Base-by-base conservation (phyloP, 164 flowering plant genomes). In the Hamamelis virginiana region DNA sequence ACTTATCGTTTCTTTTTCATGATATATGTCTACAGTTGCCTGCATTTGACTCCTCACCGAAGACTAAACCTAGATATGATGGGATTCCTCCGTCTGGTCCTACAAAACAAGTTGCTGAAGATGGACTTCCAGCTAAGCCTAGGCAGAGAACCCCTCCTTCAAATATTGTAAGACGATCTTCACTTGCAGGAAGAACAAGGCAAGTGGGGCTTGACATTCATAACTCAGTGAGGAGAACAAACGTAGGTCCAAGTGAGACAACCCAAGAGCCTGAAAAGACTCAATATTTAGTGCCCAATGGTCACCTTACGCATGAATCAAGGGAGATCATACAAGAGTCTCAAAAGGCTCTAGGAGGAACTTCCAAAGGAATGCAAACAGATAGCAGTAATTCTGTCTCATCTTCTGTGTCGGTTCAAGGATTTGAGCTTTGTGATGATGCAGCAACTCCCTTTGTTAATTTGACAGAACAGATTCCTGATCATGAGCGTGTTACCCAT, bases 81-180 rank as follows among this genome's bases (percentile, higher is more conserved):
- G 86, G 81, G 9, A 60, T 80, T 77, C 83, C 89, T 55, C 86
- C 90, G 14, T 59, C 84, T 78, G 86, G 80, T 52, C 81, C 88
- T n/a, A 58, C 63, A 19, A 88, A 81, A 72, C 85, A 76, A 69
- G 72, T 51, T 63, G 62, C 55, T 69, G 97, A 92, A 69, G 97
- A 94, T 72, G 91, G 82, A 72, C 47, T 41, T 64, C 69, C 85
- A 63, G 64, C 72, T 28, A 95, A 81, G 77, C 43, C 79, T 41
- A 90, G 84, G 74, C 89, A 74, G 70, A 82, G 83, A 65, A 91
- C 91, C 22, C 91, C 87, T 26, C 84, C 90, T 69, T 74, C 88
- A 53, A 77, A 69, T 75, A 47, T 80, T 5, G 74, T 65, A n/a
- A 80, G 84, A 69, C 81, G 89, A 63, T 65, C 93, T 62, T 79